These are phyloP conservation scores for Combretum micranthum DNA, from an alignment of 345 rosid species.

Conservation along the genomic window DNA sequence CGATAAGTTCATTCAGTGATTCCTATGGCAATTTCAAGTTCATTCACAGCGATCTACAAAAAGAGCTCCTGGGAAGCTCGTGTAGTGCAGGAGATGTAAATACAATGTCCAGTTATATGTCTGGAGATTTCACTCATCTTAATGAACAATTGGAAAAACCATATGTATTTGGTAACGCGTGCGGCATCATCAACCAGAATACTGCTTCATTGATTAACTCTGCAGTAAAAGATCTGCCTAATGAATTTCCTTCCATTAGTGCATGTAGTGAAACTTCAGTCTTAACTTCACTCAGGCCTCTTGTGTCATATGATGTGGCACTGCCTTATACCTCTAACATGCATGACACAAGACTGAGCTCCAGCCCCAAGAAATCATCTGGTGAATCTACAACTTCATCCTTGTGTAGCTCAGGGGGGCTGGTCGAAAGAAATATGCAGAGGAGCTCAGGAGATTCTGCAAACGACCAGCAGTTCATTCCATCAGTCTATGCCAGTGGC, in stretches of 20 bases:
- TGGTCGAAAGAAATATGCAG: constrained; percentile 9
- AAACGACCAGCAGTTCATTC: constrained; percentile 9
- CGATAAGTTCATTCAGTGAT: constrained; percentile 25
- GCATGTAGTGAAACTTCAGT: constrained; percentile 36
- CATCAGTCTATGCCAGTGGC: constrained; percentile 5
- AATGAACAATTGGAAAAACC: constrained; percentile 8
- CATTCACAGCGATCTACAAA: constrained; percentile 27
- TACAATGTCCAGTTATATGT: too few species aligned
- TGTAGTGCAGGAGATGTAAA: constrained; percentile 15
- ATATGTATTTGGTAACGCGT: constrained; percentile 3
- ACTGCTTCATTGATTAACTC: constrained; percentile 7
- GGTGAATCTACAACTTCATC: constrained; percentile 12
- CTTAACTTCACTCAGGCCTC: constrained; percentile 33
- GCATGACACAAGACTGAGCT: background rate
- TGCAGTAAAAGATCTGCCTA: constrained; percentile 12
- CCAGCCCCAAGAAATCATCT: constrained; percentile 2
- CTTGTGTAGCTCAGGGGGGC: constrained; percentile 11
- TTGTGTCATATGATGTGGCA: constrained; percentile 11
- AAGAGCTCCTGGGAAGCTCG: constrained; percentile 34
- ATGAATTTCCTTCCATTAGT: constrained; percentile 25
- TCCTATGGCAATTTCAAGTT: constrained; percentile 29
- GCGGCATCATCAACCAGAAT: constrained; percentile 8
- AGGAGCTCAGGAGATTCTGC: constrained; percentile 11
- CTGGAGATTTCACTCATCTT: too few species aligned
- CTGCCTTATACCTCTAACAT: background rate